Base-by-base conservation (phyloP, 345 rosid genomes). In the Gossypium raimondii region DNA sequence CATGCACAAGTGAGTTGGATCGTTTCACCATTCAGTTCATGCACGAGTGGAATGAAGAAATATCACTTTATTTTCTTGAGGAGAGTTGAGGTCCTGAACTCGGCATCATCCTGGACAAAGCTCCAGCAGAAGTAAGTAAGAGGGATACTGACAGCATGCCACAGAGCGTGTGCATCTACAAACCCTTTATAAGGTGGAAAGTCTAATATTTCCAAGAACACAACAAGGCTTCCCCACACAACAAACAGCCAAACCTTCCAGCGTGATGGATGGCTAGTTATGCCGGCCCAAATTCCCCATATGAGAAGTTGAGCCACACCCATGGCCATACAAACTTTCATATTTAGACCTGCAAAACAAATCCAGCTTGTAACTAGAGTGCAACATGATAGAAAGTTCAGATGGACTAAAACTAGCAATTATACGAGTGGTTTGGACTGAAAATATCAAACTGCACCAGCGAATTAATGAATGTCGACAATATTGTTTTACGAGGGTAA, bases 121-220 rank as follows among this genome's bases (percentile, higher is more conserved):
- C 97, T 90, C 98, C 98, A 94, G 89, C 90, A 90, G 27, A 92
- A 75, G 73, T 88, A 92, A 17, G 93, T 79, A 20, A 94, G 88
- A 17, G 95, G 97, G 77, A 94, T 84, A 60, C 84, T 82, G 7
- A 85, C 78, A 20, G 88, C 90, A 55, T 90, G 89, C 94, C 97
- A 88, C 34, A 92, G 86, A 45, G 89, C 89, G 17, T 85, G 93
- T 63, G 98, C 89, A 81, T 94, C 98, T 0, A 94, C 75, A 20
- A 74, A 87, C 75, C 97, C 92, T 48, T 70, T n/a, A 76, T 86
- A 88, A 0, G 98, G 97, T 11, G 95, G 89, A 74, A 94, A 94
- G 77, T 94, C 97, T 0, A 81, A 79, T 70, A 90, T 80, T 76
- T 85, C 86, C 63, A 94, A 73, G 13, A 88, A 85, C 88, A 83